Conservation (phyloP, 345 rosid genomes). For the Viola odorata region DNA sequence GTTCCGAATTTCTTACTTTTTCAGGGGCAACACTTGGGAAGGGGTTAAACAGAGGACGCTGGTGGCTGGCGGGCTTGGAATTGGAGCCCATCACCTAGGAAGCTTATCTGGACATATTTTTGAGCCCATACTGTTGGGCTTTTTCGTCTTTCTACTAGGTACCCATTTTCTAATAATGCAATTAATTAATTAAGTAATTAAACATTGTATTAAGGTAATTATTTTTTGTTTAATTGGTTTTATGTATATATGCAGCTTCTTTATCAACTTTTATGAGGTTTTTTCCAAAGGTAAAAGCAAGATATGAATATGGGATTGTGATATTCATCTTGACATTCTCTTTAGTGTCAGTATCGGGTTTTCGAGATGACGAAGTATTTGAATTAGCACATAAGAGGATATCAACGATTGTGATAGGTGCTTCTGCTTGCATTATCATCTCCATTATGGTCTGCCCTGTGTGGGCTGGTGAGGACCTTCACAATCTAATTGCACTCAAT, state of each 20-base stretch:
- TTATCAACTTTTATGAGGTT: slow-evolving; percentile 22
- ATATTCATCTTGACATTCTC: slow-evolving; percentile 28
- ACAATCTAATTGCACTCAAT: slow-evolving; percentile 18
- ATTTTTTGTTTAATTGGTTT: not conserved
- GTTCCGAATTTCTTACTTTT: not conserved
- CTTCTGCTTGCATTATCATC: slow-evolving; percentile 5
- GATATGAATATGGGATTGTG: slow-evolving; percentile 28
- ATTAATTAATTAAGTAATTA: too few relatives aligned
- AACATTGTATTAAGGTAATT: not conserved
- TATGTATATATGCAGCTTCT: slow-evolving; percentile 15
- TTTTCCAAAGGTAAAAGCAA: slow-evolving; percentile 28
- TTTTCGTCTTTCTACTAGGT: slow-evolving; percentile 65
- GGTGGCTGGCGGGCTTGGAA: slow-evolving; percentile 52
- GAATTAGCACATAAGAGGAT: slow-evolving; percentile 21
- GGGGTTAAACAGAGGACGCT: slow-evolving; percentile 67
- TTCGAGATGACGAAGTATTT: slow-evolving; percentile 22
- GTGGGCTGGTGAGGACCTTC: slow-evolving; percentile 36
- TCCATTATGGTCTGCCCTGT: slow-evolving; percentile 25
- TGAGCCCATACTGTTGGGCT: slow-evolving; percentile 59
- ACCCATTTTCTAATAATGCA: not conserved
- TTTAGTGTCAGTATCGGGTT: slow-evolving; percentile 26
- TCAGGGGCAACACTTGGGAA: slow-evolving; percentile 71
- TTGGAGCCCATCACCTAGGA: slow-evolving; percentile 68
- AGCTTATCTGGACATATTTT: slow-evolving; percentile 40
- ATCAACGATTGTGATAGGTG: slow-evolving; percentile 25